phyloP scores from a whole-genome alignment of 352 stramenopile species.

The Globisporangium camurandrum region DNA sequence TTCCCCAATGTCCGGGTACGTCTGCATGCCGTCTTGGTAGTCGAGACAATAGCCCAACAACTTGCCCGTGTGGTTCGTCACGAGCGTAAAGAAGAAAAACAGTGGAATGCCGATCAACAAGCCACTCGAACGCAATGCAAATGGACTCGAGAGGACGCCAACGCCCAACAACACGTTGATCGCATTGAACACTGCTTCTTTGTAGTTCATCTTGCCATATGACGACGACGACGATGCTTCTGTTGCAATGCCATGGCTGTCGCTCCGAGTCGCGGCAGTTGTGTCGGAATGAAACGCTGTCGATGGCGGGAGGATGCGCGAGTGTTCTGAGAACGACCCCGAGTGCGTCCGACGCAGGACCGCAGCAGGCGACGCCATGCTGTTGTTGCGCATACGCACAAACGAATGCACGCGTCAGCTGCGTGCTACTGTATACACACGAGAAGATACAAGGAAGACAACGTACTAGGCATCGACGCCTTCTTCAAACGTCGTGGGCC shows the following conservation, averaged over 20 bases:
- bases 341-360: conserved; percentile 24
- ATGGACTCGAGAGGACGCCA: conserved; percentile 77
- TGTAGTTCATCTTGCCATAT: conserved; percentile 59
- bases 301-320: conserved; percentile 27
- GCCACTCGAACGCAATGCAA: conserved; percentile 70
- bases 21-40: conserved; percentile 78
- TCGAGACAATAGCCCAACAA: conserved; percentile 72
- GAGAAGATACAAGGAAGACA: not conserved
- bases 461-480: conserved; percentile 46
- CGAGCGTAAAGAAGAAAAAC: conserved; percentile 78
- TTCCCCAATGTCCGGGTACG: conserved; percentile 80
- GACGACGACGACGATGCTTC: conserved; percentile 1
- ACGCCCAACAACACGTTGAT: conserved; percentile 86
- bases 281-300: not conserved
- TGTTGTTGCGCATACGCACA: conserved; percentile 5
- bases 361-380: conserved; percentile 48
- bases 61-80: conserved; percentile 84
- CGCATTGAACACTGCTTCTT: conserved; percentile 72
- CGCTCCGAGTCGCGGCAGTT: conserved; percentile 1
- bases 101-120: conserved; percentile 62
- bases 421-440: not conserved
- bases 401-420: conserved; percentile 1
- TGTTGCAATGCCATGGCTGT: conserved; percentile 7
- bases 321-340: conserved; percentile 36
- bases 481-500: conserved; percentile 71